phyloP scores from a whole-genome alignment of 805 yeast genomes.

The Alloascoidea hylecoeti region DNA sequence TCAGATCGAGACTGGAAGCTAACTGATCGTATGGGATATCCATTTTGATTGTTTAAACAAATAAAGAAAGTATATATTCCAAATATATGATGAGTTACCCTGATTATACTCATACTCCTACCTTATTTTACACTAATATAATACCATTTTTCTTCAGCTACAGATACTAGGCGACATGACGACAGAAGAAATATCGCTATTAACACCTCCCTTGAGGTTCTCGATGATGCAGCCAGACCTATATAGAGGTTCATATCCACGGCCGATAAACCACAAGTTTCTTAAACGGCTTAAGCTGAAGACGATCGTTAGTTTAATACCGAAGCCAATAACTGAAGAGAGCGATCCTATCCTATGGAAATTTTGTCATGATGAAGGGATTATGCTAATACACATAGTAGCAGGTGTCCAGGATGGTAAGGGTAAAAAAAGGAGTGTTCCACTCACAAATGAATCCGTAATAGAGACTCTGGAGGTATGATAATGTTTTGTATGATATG shows the following conservation, averaged over 20 bases:
- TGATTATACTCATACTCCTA: too few relatives aligned
- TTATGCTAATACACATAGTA: conserved; percentile 54
- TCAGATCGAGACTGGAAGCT: too few relatives aligned
- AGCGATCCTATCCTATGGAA: conserved; percentile 34
- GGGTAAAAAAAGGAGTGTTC: conserved; percentile 72
- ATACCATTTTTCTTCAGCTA: too few relatives aligned
- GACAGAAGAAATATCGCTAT: conserved; percentile 3
- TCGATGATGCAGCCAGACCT: conserved; percentile 54
- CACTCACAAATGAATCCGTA: conserved; percentile 55
- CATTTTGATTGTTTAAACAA: too few relatives aligned
- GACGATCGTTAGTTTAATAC: conserved; percentile 69
- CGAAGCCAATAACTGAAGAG: conserved; percentile 45
- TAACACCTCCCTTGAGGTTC: conserved; percentile 72
- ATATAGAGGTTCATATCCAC: conserved; percentile 80
- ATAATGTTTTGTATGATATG: neutral
- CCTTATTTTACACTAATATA: too few relatives aligned
- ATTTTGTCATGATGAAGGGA: conserved; percentile 39
- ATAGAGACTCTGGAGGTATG: conserved; percentile 32
- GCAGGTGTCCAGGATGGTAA: conserved; percentile 38
- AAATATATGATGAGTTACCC: too few relatives aligned
- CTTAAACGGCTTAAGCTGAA: conserved; percentile 48
- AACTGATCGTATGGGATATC: too few relatives aligned
- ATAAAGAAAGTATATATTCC: too few relatives aligned
- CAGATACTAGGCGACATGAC: neutral
- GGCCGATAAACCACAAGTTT: conserved; percentile 58